A percentile compares a stretch with the other conserved stretches of the same genome.
Evolutionary conservation across 441 rosid genomes (phyloP).

Genomic region (Bruguiera hainesii): DNA sequence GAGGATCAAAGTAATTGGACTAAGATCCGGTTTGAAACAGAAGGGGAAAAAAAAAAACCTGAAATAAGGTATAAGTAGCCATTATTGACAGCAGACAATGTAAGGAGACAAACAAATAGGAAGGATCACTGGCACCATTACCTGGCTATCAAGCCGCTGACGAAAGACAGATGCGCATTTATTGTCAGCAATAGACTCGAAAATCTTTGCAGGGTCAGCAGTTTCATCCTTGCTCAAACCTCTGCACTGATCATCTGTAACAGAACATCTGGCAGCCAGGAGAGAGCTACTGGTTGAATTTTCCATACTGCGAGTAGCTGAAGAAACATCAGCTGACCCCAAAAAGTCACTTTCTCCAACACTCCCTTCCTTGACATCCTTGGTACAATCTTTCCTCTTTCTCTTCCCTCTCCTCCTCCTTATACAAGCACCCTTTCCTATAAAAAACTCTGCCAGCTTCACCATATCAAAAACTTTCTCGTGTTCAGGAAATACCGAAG

Average conservation of each 20-base stretch:
- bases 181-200: constrained; percentile 43
- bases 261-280: constrained; percentile 30
- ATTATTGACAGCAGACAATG: neutral
- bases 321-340: constrained; percentile 40
- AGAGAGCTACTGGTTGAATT: constrained; percentile 43
- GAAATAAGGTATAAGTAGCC: too few relatives aligned
- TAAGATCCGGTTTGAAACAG: neutral
- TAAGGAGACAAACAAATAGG: neutral
- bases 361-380: constrained; percentile 59
- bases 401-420: constrained; percentile 80
- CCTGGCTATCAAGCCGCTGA: constrained; percentile 83
- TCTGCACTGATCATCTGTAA: constrained; percentile 30
- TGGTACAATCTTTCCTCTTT: constrained; percentile 66
- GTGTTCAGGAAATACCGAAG: constrained; percentile 22
- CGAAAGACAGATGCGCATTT: constrained; percentile 60
- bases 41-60: neutral
- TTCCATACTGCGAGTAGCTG: constrained; percentile 44
- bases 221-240: constrained; percentile 31
- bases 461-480: constrained; percentile 31
- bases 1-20: neutral
- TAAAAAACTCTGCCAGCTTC: constrained; percentile 32
- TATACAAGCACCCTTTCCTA: constrained; percentile 45
- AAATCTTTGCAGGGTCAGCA: constrained; percentile 47
- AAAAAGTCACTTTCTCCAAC: constrained; percentile 58
- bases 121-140: constrained; percentile 21